Percentiles rank a stretch among this genome's conserved stretches.
Evolutionary conservation across 768 basidiomycete genomes (phyloP).

Genomic region (Kwoniella sp.): DNA sequence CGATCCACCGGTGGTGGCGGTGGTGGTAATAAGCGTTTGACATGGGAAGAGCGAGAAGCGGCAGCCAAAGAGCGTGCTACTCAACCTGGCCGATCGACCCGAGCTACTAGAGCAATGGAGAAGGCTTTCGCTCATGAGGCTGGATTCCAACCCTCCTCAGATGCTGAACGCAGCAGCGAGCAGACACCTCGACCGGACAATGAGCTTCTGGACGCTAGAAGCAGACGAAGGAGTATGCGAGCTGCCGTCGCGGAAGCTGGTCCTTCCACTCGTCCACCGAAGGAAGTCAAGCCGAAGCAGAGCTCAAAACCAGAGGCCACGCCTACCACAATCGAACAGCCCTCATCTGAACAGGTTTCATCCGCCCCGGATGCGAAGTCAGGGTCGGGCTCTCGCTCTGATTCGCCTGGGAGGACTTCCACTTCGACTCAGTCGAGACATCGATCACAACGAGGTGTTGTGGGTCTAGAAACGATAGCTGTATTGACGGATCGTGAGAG

Average conservation of each 20-base stretch:
- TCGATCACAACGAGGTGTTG: slow-evolving; percentile 41
- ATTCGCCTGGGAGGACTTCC: slow-evolving; percentile 1
- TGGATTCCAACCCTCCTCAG: slow-evolving; percentile 22
- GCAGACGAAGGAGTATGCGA: slow-evolving; percentile 19
- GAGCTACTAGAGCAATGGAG: slow-evolving; percentile 30
- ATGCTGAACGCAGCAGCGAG: slow-evolving; percentile 3
- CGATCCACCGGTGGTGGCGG: slow-evolving; percentile 22
- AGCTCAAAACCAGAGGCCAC: too few relatives aligned
- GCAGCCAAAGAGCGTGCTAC: slow-evolving; percentile 25
- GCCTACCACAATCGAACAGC: neutral
- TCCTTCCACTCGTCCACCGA: neutral
- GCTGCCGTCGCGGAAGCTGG: slow-evolving; percentile 3
- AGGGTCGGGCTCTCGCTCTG: slow-evolving; percentile 4
- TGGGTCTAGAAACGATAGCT: slow-evolving; percentile 37
- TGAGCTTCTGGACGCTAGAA: slow-evolving; percentile 10
- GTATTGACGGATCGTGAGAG: slow-evolving; percentile 46
- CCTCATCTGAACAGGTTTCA: neutral
- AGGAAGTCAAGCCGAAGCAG: neutral
- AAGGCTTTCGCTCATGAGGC: slow-evolving; percentile 43
- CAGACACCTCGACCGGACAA: neutral
- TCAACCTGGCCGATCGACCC: slow-evolving; percentile 24
- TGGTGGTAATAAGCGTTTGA: slow-evolving; percentile 23
- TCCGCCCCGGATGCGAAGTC: neutral
- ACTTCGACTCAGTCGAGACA: slow-evolving; percentile 2
- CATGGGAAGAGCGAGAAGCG: slow-evolving; percentile 33